Percentiles rank a stretch among this genome's conserved stretches.
Evolutionary conservation across 371 early-diverging fungal genomes (phyloP).

Genomic region (Lichtheimia ramosa): DNA sequence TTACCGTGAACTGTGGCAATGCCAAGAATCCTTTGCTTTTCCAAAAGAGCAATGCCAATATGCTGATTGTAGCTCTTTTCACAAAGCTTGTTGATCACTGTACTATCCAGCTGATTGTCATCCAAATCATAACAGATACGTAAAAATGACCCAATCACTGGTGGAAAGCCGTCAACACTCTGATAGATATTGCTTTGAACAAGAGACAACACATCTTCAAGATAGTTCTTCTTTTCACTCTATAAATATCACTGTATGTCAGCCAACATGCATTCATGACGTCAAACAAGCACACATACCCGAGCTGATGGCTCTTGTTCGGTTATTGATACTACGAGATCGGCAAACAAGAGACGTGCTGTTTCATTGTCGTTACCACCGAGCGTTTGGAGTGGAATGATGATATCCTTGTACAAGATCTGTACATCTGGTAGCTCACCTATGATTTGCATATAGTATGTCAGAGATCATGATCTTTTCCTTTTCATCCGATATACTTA

Average conservation of each 20-base stretch:
- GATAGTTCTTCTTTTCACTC: neutral
- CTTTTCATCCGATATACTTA: slow-evolving; percentile 6
- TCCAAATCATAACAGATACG: slow-evolving; percentile 55
- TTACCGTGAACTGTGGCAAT: neutral
- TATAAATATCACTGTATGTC: no score
- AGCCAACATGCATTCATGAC: no score
- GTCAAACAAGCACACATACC: no score
- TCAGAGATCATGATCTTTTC: neutral
- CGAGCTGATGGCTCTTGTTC: slow-evolving; percentile 16
- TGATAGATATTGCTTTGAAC: slow-evolving; percentile 27
- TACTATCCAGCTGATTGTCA: slow-evolving; percentile 27
- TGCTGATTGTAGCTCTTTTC: slow-evolving; percentile 57
- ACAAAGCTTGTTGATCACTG: slow-evolving; percentile 34
- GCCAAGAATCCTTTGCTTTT: slow-evolving; percentile 28
- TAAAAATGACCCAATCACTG: slow-evolving; percentile 55
- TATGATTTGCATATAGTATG: slow-evolving; percentile 4
- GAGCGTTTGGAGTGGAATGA: slow-evolving; percentile 66
- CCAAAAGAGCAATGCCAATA: slow-evolving; percentile 57
- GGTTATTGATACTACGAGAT: slow-evolving; percentile 43
- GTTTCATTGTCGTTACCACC: slow-evolving; percentile 67
- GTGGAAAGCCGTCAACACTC: slow-evolving; percentile 41
- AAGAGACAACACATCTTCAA: neutral
- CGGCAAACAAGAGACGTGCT: slow-evolving; percentile 55
- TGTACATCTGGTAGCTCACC: slow-evolving; percentile 83
- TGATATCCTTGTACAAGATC: slow-evolving; percentile 61